Evolutionary conservation across 352 stramenopile genomes (phyloP), one percentile per base, ranked within the genome.

Genomic region (Pythium utonaiense): DNA sequence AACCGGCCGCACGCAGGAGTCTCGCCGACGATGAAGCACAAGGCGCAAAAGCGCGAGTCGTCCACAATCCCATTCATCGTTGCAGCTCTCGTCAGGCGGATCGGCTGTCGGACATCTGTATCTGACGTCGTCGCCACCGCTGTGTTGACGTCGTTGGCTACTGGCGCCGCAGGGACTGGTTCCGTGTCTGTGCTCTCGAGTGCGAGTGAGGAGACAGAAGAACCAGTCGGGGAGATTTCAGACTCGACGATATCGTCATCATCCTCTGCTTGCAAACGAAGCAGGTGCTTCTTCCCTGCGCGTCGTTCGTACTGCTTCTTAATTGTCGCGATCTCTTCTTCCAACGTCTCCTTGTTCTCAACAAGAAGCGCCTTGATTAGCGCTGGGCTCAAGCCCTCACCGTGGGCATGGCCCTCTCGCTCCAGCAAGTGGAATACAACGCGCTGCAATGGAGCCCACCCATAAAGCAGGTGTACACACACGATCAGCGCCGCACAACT

Each of bases 21-120:
- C 47, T 97, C 89, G 7, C 88, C 89, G 42, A 89, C 75, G 55
- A 89, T 82, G 24, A 89, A 92, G 61, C 89, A 97, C 47, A 97
- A 60, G 13, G 69, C 69, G 33, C 89, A 97, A 51, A 81, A 86
- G 1, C 88, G 86, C 13, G 67, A 77, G 64, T 96, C 88, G 27
- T 82, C 60, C 44, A 86, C n/a, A 24, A 8, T 19, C n/a, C 17
- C 77, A 24, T 27, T 16, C 19, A 50, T 50, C 24, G 36, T 7
- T 16, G 21, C 1, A 2, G 49, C 48, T 3, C 48, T n/a, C 14
- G 48, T 54, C 9, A 54, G 19, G 14, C 24, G 48, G 6, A 54
- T 16, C 7, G 28, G n/a, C 6, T 36, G n/a, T 6, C 40, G 28
- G 16, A 40, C 24, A 27, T 22, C 24, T 16, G 22, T 6, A 21